A percentile compares a stretch with the other conserved stretches of the same genome.
Evolutionary conservation across 495 filamentous ascomycete species (phyloP).

Genomic region (Aspergillus nidulans): DNA sequence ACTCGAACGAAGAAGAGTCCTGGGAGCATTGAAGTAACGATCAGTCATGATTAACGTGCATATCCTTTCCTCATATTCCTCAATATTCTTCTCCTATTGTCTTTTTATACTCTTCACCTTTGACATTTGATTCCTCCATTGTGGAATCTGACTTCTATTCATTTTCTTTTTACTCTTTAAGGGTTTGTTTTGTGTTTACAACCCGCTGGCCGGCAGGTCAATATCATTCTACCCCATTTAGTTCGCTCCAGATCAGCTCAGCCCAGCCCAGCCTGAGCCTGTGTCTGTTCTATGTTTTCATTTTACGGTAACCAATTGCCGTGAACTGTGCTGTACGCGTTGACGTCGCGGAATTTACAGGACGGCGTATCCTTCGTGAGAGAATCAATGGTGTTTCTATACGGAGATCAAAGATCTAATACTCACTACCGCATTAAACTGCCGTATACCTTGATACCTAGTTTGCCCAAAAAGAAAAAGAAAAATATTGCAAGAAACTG

Average conservation of each 20-base stretch:
- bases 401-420: no score
- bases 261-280: neutral
- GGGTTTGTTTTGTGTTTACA: neutral
- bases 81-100: neutral
- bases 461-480: no score
- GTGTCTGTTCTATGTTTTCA: neutral
- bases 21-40: constrained; percentile 2
- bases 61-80: no score
- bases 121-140: neutral
- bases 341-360: neutral
- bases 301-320: neutral
- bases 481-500: no score
- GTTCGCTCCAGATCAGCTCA: neutral
- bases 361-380: no score
- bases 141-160: neutral
- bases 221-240: neutral
- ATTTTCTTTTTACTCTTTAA: neutral
- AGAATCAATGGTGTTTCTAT: no score
- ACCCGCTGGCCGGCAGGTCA: neutral
- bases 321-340: neutral
- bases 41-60: neutral
- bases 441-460: no score
- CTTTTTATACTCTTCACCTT: neutral
- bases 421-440: no score
- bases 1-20: constrained; percentile 22